Base-by-base conservation (phyloP, 2,329 filamentous ascomycete species). In the Sordariomycetes sp. region DNA sequence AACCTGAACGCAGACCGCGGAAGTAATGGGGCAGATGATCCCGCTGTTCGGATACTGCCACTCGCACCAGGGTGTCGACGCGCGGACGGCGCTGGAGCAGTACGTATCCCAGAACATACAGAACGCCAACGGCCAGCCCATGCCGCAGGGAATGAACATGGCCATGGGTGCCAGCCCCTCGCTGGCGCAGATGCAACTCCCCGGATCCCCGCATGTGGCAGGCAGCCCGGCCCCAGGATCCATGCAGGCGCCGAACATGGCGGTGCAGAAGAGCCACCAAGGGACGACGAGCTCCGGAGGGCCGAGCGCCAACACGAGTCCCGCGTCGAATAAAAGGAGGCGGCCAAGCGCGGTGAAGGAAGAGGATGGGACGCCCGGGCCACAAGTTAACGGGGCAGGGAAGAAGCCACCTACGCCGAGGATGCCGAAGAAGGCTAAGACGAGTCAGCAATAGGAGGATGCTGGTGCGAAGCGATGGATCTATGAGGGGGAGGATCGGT, bases 21-120 rank as follows among this genome's bases (percentile, higher is more conserved):
- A 87, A 67, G 82, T 87, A 48, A 80, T 87, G 74, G 80, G 81
- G 59, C 81, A 85, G 66, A 86, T 86, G 83, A 83, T 79, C 63
- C 81, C 82, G 1, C 70, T 88, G 3, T 86, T 88, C 67, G 70
- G 68, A 55, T 86, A 77, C 63, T 82, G 76, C 53, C 80, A 85
- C 61, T 65, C 70, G 16, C 78, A 87, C 62, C 74, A 80, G 2
- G 72, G 72, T 8, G 68, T 85, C 2, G 73, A 77, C 1, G 82
- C 85, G 0, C 85, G 84, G 60, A 68, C 71, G 24, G 82, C 83
- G 2, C 75, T 88, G 28, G 79, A 85, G 28, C 79, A 85, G 64
- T 86, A 85, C 63, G 80, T 86, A 43, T 74, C 69, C 55, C 69
- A 48, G 43, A 14, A 76, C 55, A 76, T 81, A 62, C 76, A 73